These are phyloP conservation scores for Rubus parviflorus DNA, from an alignment of 306 rosid genomes.

Conservation along the genomic window DNA sequence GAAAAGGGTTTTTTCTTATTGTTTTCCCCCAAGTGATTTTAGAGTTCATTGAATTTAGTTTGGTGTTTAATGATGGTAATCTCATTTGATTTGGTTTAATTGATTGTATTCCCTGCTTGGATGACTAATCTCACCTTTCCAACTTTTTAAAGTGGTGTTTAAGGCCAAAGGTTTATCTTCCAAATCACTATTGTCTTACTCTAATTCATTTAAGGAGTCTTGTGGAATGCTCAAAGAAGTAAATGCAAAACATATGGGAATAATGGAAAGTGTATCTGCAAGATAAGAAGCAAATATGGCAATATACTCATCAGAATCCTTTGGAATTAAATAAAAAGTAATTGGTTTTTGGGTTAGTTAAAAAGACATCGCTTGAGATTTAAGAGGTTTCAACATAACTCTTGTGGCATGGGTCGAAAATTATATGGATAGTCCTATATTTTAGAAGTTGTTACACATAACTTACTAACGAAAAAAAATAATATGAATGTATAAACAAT, in stretches of 20 bases:
- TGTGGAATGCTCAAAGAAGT: background rate
- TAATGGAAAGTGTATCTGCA: background rate
- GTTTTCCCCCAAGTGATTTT: background rate
- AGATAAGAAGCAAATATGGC: background rate
- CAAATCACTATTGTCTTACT: background rate
- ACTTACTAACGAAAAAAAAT: too few relatives aligned
- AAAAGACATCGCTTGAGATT: background rate
- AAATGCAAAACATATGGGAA: background rate
- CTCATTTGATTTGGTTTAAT: constrained; percentile 1
- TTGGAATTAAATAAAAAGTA: background rate
- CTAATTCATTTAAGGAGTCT: background rate
- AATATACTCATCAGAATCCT: background rate
- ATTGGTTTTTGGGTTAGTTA: background rate
- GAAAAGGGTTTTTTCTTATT: background rate
- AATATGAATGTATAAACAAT: too few relatives aligned
- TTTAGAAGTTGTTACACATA: background rate
- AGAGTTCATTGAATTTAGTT: background rate
- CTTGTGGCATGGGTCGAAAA: background rate
- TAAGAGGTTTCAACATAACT: background rate
- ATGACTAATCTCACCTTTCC: constrained; percentile 20
- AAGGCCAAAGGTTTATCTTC: constrained; percentile 5
- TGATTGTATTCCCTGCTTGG: constrained; percentile 12
- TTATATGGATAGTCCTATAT: background rate
- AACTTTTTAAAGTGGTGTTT: background rate
- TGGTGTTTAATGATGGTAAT: constrained; percentile 4